A percentile compares a stretch with the other conserved stretches of the same genome.
These are phyloP conservation scores for Leucaena leucocephala DNA, from an alignment of 306 rosid species.

Conservation along the genomic window DNA sequence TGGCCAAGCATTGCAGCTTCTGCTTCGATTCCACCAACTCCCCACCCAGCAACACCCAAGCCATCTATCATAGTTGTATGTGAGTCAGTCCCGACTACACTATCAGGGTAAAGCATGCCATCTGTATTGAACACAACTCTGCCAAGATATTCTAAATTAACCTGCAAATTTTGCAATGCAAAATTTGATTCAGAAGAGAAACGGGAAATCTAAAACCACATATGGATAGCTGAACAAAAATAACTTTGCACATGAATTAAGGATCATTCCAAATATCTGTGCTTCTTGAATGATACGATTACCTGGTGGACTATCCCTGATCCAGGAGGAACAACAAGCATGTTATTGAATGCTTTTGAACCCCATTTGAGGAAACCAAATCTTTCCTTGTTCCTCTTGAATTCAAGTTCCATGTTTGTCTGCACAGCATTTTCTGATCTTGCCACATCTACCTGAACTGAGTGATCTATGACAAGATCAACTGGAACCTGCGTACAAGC, in stretches of 20 bases:
- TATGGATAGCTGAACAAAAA: not conserved
- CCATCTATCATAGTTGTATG: slow-evolving; percentile 99
- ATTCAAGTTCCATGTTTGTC: slow-evolving; percentile 88
- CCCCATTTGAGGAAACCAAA: slow-evolving; percentile 99
- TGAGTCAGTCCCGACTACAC: slow-evolving; percentile 96
- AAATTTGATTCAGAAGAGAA: slow-evolving; percentile 23
- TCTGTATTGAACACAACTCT: slow-evolving; percentile 85
- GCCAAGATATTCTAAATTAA: slow-evolving; percentile 89
- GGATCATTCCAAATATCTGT: not conserved
- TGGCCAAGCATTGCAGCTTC: slow-evolving; percentile 99
- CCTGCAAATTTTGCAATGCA: slow-evolving; percentile 56
- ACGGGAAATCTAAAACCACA: slow-evolving; percentile 16
- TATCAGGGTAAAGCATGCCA: slow-evolving; percentile 89
- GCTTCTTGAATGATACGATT: slow-evolving; percentile 30
- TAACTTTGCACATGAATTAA: not conserved
- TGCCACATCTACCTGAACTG: slow-evolving; percentile 70
- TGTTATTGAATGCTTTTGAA: slow-evolving; percentile 82
- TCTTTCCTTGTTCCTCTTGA: slow-evolving; percentile 80
- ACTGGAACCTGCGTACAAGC: slow-evolving; percentile 3
- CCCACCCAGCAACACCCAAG: slow-evolving; percentile 99
- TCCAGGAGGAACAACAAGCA: slow-evolving; percentile 97
- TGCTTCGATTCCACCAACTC: slow-evolving; percentile 99
- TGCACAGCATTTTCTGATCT: slow-evolving; percentile 94
- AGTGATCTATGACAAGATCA: too few relatives aligned
- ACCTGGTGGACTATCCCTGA: slow-evolving; percentile 99